Conservation (phyloP, 768 basidiomycete genomes). For the Neoboletus brunneissimus region DNA sequence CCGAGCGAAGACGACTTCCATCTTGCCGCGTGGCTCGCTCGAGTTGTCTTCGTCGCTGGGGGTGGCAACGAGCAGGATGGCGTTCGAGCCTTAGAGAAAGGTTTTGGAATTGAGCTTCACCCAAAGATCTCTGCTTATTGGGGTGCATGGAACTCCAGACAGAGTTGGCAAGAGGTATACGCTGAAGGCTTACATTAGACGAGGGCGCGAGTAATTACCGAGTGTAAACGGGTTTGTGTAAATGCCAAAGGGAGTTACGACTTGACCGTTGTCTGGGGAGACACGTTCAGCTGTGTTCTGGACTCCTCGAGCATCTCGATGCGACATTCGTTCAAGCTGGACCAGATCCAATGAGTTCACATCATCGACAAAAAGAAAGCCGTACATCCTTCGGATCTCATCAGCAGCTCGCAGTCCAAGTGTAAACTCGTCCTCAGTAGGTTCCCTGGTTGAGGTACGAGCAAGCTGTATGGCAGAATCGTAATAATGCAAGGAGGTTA, state of each 20-base stretch:
- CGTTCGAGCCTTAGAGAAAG: constrained; percentile 37
- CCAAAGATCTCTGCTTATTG: constrained; percentile 41
- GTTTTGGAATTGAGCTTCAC: constrained; percentile 37
- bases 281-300: constrained; percentile 39
- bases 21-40: constrained; percentile 51
- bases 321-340: constrained; percentile 60
- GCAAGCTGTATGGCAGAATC: constrained; percentile 75
- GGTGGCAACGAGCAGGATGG: constrained; percentile 38
- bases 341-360: not conserved
- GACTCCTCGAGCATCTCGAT: constrained; percentile 63
- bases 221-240: not conserved
- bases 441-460: constrained; percentile 55
- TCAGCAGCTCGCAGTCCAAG: constrained; percentile 59
- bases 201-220: not conserved
- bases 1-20: constrained; percentile 58
- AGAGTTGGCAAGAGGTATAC: constrained; percentile 47
- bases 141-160: constrained; percentile 42
- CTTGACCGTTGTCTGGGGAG: constrained; percentile 15
- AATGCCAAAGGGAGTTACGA: not conserved
- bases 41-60: constrained; percentile 40
- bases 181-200: constrained; percentile 42
- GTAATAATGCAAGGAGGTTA: constrained; percentile 70
- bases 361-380: not conserved
- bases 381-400: constrained; percentile 59
- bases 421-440: constrained; percentile 65